phyloP scores from a whole-genome alignment of 2,329 filamentous ascomycete species.

The Bipolaris victoriae region DNA sequence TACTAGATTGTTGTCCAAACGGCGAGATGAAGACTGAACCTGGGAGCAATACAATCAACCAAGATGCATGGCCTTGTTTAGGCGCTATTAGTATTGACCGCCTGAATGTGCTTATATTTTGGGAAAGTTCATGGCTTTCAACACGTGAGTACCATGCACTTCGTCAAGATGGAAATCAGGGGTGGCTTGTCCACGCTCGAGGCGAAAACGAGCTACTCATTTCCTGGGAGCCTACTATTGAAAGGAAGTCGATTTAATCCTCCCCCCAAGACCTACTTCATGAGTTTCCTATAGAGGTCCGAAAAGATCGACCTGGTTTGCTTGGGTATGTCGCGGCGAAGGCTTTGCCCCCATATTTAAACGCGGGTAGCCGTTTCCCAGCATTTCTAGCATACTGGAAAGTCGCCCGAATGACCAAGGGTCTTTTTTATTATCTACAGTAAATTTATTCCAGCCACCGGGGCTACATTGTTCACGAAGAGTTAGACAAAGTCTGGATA shows the following conservation, averaged over 20 bases:
- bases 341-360: not conserved
- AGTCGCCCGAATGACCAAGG: constrained; percentile 11
- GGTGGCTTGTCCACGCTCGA: constrained; percentile 12
- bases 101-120: constrained; percentile 8
- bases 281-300: constrained; percentile 6
- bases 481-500: constrained; percentile 16
- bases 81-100: constrained; percentile 8
- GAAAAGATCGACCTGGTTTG: constrained; percentile 8
- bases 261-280: constrained; percentile 1
- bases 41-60: not conserved
- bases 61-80: constrained; percentile 12
- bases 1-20: not conserved
- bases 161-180: not conserved
- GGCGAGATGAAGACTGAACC: constrained; percentile 9
- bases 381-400: constrained; percentile 22
- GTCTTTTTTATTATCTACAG: constrained; percentile 15
- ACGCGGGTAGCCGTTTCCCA: constrained; percentile 3
- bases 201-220: constrained; percentile 16
- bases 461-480: constrained; percentile 12
- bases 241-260: constrained; percentile 8
- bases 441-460: constrained; percentile 10
- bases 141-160: constrained; percentile 5
- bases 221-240: constrained; percentile 13
- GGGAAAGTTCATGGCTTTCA: constrained; percentile 8
- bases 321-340: constrained; percentile 17